Evolutionary conservation across 2,329 filamentous ascomycete genomes (phyloP), one percentile per base, ranked within the genome.

Genomic region (Xylariaceae sp.): DNA sequence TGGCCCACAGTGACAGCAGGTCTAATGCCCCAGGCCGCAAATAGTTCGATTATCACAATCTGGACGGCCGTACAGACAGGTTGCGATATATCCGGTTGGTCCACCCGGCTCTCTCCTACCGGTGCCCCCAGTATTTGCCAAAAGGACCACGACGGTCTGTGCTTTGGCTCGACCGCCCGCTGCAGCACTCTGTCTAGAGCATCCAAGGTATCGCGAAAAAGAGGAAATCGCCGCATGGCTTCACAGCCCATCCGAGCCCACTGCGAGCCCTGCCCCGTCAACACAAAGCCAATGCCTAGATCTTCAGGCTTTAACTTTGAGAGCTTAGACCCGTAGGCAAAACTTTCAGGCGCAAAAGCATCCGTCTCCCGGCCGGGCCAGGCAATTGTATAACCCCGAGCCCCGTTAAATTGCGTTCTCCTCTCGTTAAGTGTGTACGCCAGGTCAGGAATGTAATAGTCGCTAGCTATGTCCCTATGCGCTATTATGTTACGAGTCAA

Each of bases 211-310:
- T 26, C 24, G 0, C 42, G 42, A 46, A 69, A 69, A 13, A 13
- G 16, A 1, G 23, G 18, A 13, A 51, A 57, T 6, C 53, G 15
- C 3, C 33, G 29, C 6, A 72, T 41, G 2, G 72, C 57, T 15
- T 69, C 63, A 9, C 52, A 59, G 2, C 62, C 69, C 71, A 74
- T 72, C 4, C 51, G 37, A 0, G 62, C 16, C 49, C 63, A 72
- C 32, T 72, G 69, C 0, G 70, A 64, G 0, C 68, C 70, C 44
- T 71, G 70, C 7, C 70, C 70, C 0, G 61, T 66, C 21, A 64
- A 66, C 5, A 64, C 37, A 9, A 64, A 64, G 0, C n/a, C n/a
- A n/a, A n/a, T n/a, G n/a, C n/a, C n/a, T n/a, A n/a, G n/a, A n/a
- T n/a, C n/a, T n/a, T n/a, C n/a, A n/a, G n/a, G n/a, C n/a, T n/a